Percentiles rank a stretch among this genome's conserved stretches.
phyloP scores from a whole-genome alignment of 2,329 filamentous ascomycete genomes.

The Colletotrichum endophyticum region DNA sequence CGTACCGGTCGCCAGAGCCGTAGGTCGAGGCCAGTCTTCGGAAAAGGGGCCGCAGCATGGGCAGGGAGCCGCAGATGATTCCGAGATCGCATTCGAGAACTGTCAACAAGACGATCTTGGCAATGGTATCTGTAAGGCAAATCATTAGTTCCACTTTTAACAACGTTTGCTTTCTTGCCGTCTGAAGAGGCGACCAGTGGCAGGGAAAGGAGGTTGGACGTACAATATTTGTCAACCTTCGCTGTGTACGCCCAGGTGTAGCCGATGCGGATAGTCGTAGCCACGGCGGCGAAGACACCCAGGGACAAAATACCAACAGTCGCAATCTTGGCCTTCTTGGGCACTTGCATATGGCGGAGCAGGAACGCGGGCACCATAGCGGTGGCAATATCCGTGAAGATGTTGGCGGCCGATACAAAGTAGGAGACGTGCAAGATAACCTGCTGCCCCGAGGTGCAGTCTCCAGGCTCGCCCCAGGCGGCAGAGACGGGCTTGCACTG shows the following conservation, averaged over 20 bases:
- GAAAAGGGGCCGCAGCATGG: neutral
- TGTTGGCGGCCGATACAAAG: constrained; percentile 14
- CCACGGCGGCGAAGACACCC: neutral
- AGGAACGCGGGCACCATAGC: neutral
- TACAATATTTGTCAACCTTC: neutral
- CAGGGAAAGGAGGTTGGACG: rapidly evolving
- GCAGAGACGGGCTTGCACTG: constrained; percentile 19
- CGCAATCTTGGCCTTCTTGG: neutral
- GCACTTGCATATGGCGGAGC: neutral
- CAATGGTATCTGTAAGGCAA: neutral
- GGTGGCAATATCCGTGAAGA: neutral
- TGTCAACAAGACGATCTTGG: neutral
- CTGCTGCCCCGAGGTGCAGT: neutral
- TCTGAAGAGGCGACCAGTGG: rapidly evolving
- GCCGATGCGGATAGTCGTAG: neutral
- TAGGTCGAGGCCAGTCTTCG: neutral
- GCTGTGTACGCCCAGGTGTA: neutral
- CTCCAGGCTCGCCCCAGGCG: constrained; percentile 13
- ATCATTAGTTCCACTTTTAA: neutral
- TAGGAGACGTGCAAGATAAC: constrained; percentile 18
- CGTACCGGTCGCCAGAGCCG: neutral
- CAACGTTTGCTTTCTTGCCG: rapidly evolving
- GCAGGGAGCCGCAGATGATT: neutral
- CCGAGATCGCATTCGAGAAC: neutral
- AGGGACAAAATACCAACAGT: neutral